Base-by-base conservation (phyloP, 2,329 filamentous ascomycete genomes). In the Pseudocercospora vitis region DNA sequence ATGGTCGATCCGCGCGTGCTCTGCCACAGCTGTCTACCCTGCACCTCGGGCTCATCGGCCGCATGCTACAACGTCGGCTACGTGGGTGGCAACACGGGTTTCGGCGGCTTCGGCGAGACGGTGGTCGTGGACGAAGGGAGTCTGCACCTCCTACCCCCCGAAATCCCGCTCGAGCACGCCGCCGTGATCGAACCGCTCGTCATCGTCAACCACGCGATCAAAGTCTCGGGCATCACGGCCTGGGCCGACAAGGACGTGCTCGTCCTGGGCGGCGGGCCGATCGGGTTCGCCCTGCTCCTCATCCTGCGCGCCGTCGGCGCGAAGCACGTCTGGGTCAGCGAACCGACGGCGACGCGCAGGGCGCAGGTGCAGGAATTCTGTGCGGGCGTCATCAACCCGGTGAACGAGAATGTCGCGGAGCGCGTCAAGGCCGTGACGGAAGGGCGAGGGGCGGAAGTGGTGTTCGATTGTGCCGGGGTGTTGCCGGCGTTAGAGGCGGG, bases 381-480 rank as follows among this genome's bases (percentile, higher is more conserved):
- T 12, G 14, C 44, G 19, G 28, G 47, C 3, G 57, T 61, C 6
- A 52, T 65, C n/a, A 55, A 63, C 42, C 61, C 61, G n/a, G 46
- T 52, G 6, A 26, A 60, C 16, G 53, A 56, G 14, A 50, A 61
- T 26, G 58, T 65, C 3, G 52, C 52, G 11, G 33, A 58, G 24
- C 48, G 56, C 29, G 59, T 59, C 14, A 35, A 49, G 7, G 47
- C 46, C 9, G 26, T 56, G 48, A 60, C 58, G 2, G 47, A 50
- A 16, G 55, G 48, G 14, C 37, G 35, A 14, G 61, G 61, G 2
- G 57, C 57, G n/a, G 55, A 63, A 33, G 49, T 65, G 6, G 60
- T 61, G 2, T 63, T 65, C 44, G 63, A 65, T 53, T 62, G 59
- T 44, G 61, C 61, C 5, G 60, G 61, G 1, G 53, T 62, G 11